Conservation (phyloP, 371 early-diverging fungal genomes). For the Mucor piriformis region DNA sequence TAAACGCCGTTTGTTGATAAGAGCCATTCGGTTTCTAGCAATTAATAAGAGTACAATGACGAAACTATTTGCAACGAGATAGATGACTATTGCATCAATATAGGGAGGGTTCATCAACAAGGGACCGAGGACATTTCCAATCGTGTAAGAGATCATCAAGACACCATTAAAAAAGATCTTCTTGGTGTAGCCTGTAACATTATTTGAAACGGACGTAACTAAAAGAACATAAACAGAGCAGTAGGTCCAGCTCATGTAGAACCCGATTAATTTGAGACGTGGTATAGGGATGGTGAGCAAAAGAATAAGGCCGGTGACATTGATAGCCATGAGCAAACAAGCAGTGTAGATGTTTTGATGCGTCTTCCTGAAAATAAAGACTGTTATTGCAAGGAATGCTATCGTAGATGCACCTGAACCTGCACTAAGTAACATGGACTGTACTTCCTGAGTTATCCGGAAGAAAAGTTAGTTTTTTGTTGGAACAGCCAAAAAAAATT, state of each 20-base stretch:
- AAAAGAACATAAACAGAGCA: constrained; percentile 30
- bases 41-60: constrained; percentile 26
- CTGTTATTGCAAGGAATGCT: constrained; percentile 9
- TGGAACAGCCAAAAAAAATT: no score
- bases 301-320: constrained; percentile 26
- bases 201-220: constrained; percentile 31
- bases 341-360: constrained; percentile 26
- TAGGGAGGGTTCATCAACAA: constrained; percentile 37
- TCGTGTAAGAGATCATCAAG: constrained; percentile 34
- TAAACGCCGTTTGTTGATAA: constrained; percentile 27
- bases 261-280: constrained; percentile 23
- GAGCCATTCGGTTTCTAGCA: constrained; percentile 30
- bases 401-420: constrained; percentile 25
- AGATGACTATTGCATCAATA: constrained; percentile 31
- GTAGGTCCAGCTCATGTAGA: constrained; percentile 31
- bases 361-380: constrained; percentile 8
- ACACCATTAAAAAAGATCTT: constrained; percentile 36
- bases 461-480: not conserved
- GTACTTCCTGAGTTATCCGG: constrained; percentile 18
- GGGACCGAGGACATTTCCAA: constrained; percentile 40
- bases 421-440: constrained; percentile 23
- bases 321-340: constrained; percentile 15
- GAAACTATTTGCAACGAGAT: constrained; percentile 25
- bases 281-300: constrained; percentile 25
- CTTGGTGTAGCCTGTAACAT: constrained; percentile 36